Base-by-base conservation (phyloP, 2,329 filamentous ascomycete species). In the Alternaria postmessia region DNA sequence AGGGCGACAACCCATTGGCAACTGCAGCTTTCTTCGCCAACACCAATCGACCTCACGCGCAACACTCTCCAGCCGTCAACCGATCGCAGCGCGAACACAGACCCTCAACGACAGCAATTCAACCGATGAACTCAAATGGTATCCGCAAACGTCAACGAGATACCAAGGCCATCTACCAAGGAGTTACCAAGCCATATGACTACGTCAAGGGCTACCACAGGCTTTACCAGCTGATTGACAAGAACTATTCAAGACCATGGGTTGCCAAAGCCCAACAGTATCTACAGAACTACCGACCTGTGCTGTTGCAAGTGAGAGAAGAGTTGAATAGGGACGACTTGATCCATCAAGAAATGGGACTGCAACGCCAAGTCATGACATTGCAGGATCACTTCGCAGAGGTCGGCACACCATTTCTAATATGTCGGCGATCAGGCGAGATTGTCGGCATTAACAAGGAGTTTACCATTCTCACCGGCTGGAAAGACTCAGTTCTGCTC, bases 311-410 rank as follows among this genome's bases (percentile, higher is more conserved):
- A 11, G 96, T 93, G 63, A 96, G 92, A 20, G 91, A 92, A 72
- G 93, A 92, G n/a, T 83, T 98, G 62, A 94, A 93, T 65, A 85
- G 89, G 18, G 90, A 95, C 71, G 95, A 99, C 78, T 83, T 98
- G 28, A 89, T 99, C 22, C 97, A 98, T 78, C 97, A 97, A 91
- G 95, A 99, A 78, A 96, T 96, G 80, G 96, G 92, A 72, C 93
- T 98, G 75, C 95, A 99, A 79, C 88, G 95, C 38, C 96, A 93
- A 0, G 84, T 98, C 11, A 93, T 93, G 73, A 93, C 97, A 75
- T 96, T 96, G 72, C 93, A 98, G 75, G 93, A 96, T 66, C 91
- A 96, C 67, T 91, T 97, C 82, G 89, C 92, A 58, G 89, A 93
- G 65, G 93, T 91, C 62, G 93, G 93, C 39, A 96, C 93, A 4